A percentile compares a stretch with the other conserved stretches of the same genome.
phyloP scores from a whole-genome alignment of 371 early-diverging fungal genomes.

The Mortierella sp. region DNA sequence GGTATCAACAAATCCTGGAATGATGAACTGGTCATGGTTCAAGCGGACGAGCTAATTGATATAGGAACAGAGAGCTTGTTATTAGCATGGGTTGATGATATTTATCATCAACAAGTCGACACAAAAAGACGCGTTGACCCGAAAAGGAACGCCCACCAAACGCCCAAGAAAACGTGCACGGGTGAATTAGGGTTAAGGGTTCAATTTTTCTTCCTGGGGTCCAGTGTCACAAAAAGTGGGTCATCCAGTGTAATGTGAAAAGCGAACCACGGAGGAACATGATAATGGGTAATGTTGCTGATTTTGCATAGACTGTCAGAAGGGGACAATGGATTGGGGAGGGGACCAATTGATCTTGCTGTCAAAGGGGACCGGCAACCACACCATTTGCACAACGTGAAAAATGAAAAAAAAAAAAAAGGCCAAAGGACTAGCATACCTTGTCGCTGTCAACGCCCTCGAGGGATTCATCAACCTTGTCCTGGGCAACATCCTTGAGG shows the following conservation, averaged over 20 bases:
- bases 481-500: slow-evolving; percentile 37
- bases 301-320: too few species aligned
- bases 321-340: too few species aligned
- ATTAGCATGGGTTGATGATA: background rate
- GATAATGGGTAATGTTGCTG: too few species aligned
- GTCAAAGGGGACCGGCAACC: too few species aligned
- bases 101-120: too few species aligned
- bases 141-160: background rate
- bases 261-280: background rate
- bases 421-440: slow-evolving; percentile 5
- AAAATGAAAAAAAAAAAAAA: background rate
- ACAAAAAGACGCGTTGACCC: background rate
- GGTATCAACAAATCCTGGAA: slow-evolving; percentile 93
- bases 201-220: background rate
- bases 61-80: background rate
- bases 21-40: slow-evolving; percentile 72
- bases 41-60: slow-evolving; percentile 59
- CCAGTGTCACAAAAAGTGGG: slow-evolving; percentile 1
- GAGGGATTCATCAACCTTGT: slow-evolving; percentile 32
- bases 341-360: too few species aligned
- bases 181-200: slow-evolving; percentile 40
- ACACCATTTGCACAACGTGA: too few species aligned
- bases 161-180: background rate
- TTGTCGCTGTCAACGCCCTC: slow-evolving; percentile 42
- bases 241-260: background rate